phyloP scores from a whole-genome alignment of 305 asterid genomes.

The Fraxinus velutina region DNA sequence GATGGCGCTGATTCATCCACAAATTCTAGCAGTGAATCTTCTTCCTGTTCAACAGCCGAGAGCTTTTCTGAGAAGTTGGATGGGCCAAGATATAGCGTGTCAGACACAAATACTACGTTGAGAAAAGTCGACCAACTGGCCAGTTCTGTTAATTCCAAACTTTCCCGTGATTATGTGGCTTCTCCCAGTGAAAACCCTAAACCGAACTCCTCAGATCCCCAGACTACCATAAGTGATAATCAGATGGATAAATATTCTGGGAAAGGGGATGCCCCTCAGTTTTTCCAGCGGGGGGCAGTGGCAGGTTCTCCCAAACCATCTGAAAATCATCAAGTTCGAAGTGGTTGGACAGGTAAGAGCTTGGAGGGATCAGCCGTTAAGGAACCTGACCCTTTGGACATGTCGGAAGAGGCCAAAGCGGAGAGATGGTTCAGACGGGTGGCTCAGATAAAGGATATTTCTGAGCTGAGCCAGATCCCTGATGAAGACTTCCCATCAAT shows the following conservation, averaged over 20 bases:
- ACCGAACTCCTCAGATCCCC: constrained; percentile 23
- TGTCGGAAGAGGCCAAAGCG: constrained; percentile 98
- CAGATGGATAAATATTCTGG: constrained; percentile 18
- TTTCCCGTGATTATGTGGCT: constrained; percentile 16
- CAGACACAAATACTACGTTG: constrained; percentile 11
- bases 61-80: constrained; percentile 21
- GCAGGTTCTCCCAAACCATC: constrained; percentile 24
- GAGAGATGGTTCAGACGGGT: constrained; percentile 94
- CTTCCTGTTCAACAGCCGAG: constrained; percentile 20
- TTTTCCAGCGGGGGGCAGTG: neutral
- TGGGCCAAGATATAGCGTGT: constrained; percentile 4
- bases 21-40: constrained; percentile 18
- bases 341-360: constrained; percentile 57
- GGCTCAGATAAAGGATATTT: constrained; percentile 88
- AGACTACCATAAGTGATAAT: constrained; percentile 6
- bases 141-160: constrained; percentile 25
- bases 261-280: constrained; percentile 10
- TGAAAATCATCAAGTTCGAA: constrained; percentile 27
- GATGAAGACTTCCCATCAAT: constrained; percentile 95
- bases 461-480: constrained; percentile 90
- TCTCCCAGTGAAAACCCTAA: constrained; percentile 18
- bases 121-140: constrained; percentile 17
- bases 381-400: constrained; percentile 72
- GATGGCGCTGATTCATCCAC: constrained; percentile 28
- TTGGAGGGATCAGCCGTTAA: constrained; percentile 83